Conservation (phyloP, 2,329 filamentous ascomycete species). For the Podosphaera aphanis region DNA sequence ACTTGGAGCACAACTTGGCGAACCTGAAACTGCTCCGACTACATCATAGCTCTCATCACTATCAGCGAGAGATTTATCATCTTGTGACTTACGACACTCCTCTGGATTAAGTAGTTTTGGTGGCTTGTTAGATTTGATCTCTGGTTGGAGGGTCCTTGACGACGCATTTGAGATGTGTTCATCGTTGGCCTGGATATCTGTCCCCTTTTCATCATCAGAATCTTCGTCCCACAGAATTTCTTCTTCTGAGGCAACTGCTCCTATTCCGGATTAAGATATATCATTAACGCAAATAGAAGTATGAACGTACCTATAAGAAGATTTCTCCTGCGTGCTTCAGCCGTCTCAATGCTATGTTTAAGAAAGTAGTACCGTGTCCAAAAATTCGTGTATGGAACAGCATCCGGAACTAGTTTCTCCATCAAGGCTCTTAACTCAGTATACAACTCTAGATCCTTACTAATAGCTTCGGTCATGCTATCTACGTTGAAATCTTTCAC, state of each 20-base stretch:
- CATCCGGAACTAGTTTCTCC: conserved; percentile 88
- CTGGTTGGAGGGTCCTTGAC: conserved; percentile 35
- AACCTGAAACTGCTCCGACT: conserved; percentile 54
- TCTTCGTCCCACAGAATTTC: conserved; percentile 45
- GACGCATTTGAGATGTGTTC: conserved; percentile 27
- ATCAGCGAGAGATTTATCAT: conserved; percentile 73
- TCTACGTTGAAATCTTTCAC: conserved; percentile 54
- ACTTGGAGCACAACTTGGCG: conserved; percentile 52
- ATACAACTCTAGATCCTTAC: conserved; percentile 62
- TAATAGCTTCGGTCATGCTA: conserved; percentile 63
- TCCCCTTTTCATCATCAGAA: conserved; percentile 38
- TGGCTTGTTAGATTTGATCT: conserved; percentile 17
- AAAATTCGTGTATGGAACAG: conserved; percentile 70
- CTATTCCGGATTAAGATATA: conserved; percentile 9
- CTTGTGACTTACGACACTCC: conserved; percentile 53
- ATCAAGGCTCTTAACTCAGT: conserved; percentile 67
- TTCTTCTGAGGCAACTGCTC: conserved; percentile 33
- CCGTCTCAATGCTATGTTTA: conserved; percentile 74
- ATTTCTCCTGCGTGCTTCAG: conserved; percentile 71
- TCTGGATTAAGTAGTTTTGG: conserved; percentile 30
- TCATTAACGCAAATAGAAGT: neutral
- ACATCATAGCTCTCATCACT: conserved; percentile 94
- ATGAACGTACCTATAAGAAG: conserved; percentile 55
- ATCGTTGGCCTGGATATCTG: conserved; percentile 15
- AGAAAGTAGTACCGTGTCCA: conserved; percentile 95